These are phyloP conservation scores for Rhizopogon rudus DNA, from an alignment of 768 basidiomycete genomes.

Conservation along the genomic window DNA sequence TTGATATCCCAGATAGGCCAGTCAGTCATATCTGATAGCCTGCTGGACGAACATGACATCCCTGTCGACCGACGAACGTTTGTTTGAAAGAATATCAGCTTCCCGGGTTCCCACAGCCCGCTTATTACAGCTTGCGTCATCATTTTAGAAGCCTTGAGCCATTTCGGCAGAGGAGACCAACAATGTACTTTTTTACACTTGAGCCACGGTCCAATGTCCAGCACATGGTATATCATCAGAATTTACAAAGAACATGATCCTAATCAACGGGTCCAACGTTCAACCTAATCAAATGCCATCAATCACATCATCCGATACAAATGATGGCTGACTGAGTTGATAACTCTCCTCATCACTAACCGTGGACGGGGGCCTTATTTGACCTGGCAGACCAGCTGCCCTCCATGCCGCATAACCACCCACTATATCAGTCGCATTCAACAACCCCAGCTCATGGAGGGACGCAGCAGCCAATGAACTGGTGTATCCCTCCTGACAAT, in stretches of 20 bases:
- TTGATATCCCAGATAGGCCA: too few species aligned
- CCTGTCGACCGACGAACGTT: background rate
- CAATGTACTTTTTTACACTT: too few species aligned
- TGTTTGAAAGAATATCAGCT: too few species aligned
- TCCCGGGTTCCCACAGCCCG: too few species aligned
- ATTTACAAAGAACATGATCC: background rate
- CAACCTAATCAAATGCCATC: background rate
- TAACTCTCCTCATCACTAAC: slow-evolving; percentile 24
- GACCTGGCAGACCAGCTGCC: slow-evolving; percentile 58
- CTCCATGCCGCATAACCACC: slow-evolving; percentile 75
- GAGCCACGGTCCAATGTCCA: too few species aligned
- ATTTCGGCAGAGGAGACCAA: too few species aligned
- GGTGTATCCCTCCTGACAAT: slow-evolving; percentile 71
- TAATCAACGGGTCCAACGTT: too few species aligned
- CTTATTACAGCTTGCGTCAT: too few species aligned
- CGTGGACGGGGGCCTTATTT: slow-evolving; percentile 29
- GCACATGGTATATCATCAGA: too few species aligned
- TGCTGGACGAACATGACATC: background rate
- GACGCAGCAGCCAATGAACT: slow-evolving; percentile 70
- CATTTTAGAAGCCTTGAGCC: too few species aligned
- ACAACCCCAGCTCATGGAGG: slow-evolving; percentile 62
- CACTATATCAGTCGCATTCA: slow-evolving; percentile 73
- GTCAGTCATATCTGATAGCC: background rate
- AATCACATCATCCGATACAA: slow-evolving; percentile 12
- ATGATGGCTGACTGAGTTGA: slow-evolving; percentile 25